These are phyloP conservation scores for Parasarocladium wereldwijsianum DNA, from an alignment of 2,329 filamentous ascomycete species.

Conservation along the genomic window DNA sequence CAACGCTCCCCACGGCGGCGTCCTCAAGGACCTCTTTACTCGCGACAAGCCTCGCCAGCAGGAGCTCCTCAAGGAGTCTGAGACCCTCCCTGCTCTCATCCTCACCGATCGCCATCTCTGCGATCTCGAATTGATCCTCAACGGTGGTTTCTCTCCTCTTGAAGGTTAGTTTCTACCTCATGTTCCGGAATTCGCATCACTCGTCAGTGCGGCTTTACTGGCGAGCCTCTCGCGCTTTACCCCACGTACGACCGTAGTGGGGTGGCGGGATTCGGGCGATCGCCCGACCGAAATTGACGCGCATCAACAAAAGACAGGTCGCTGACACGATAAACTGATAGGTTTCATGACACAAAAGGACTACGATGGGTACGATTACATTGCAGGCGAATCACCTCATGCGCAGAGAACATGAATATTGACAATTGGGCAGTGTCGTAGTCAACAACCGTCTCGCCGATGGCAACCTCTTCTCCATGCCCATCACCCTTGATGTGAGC, in stretches of 20 bases:
- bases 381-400: not conserved
- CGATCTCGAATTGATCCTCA: conserved; percentile 93
- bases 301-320: conserved; percentile 4
- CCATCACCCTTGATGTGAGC: conserved; percentile 82
- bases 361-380: conserved; percentile 66
- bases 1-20: conserved; percentile 69
- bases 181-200: conserved; percentile 6
- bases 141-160: conserved; percentile 91
- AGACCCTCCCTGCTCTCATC: conserved; percentile 68
- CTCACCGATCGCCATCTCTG: conserved; percentile 92
- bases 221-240: not conserved
- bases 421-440: conserved; percentile 54
- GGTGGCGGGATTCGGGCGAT: conserved; percentile 7
- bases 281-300: conserved; percentile 5
- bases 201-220: not conserved
- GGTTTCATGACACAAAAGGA: conserved; percentile 97
- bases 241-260: conserved; percentile 5
- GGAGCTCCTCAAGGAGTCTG: conserved; percentile 71
- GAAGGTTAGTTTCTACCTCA: conserved; percentile 57
- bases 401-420: conserved; percentile 8
- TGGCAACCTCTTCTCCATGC: conserved; percentile 90
- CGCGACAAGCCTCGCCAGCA: conserved; percentile 74
- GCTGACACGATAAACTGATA: conserved; percentile 20
- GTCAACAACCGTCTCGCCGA: conserved; percentile 73
- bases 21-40: conserved; percentile 95